Evolutionary conservation across 2,329 filamentous ascomycete species (phyloP).

Genomic region (Pseudocercospora vitis): DNA sequence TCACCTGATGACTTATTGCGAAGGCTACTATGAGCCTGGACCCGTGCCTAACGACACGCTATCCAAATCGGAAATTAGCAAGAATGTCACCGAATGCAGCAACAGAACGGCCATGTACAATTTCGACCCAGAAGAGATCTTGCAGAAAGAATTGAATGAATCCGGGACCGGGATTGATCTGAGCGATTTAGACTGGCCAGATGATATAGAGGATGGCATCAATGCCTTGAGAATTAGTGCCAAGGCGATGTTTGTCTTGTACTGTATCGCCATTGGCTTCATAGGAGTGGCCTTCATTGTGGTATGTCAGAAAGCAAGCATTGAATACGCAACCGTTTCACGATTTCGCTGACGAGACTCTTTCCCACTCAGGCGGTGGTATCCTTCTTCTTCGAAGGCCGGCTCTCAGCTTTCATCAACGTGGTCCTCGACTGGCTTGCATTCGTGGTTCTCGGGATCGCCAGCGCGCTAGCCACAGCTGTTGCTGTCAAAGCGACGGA

Average conservation of each 20-base stretch:
- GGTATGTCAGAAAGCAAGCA: background rate
- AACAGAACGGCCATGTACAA: constrained; percentile 55
- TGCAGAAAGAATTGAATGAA: constrained; percentile 52
- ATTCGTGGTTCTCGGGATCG: constrained; percentile 63
- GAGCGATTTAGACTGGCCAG: constrained; percentile 57
- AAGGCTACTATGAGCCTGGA: constrained; percentile 47
- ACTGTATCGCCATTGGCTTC: constrained; percentile 57
- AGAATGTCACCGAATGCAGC: constrained; percentile 58
- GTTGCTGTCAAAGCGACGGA: constrained; percentile 55
- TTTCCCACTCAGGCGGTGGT: constrained; percentile 37
- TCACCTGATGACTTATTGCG: constrained; percentile 62
- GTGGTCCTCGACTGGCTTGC: constrained; percentile 52
- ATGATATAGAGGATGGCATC: constrained; percentile 56
- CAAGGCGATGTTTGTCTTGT: constrained; percentile 58
- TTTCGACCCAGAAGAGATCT: constrained; percentile 55
- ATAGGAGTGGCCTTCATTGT: constrained; percentile 53
- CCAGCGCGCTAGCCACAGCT: constrained; percentile 72
- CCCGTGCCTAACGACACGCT: constrained; percentile 47
- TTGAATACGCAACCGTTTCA: too few species aligned
- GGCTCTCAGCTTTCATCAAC: constrained; percentile 52
- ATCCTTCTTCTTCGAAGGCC: constrained; percentile 47
- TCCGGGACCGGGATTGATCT: constrained; percentile 49
- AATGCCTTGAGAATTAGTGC: constrained; percentile 51
- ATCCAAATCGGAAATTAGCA: constrained; percentile 41
- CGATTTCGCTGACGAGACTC: background rate